Conservation (phyloP, 805 yeast species). For the Saturnispora serradocipensis region DNA sequence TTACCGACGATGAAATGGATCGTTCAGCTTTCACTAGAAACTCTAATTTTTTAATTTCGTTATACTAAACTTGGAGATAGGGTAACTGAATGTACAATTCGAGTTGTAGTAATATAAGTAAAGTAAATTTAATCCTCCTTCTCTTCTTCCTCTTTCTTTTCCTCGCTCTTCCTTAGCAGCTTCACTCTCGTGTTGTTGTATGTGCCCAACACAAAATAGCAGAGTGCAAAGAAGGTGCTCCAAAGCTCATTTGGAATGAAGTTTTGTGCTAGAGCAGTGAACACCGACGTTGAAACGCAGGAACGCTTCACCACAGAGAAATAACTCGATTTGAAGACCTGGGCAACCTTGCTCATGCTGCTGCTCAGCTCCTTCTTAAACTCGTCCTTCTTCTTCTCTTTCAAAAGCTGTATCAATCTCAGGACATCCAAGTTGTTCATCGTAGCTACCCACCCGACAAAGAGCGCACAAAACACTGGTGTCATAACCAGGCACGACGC, state of each 20-base stretch:
- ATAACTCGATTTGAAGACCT: slow-evolving; percentile 35
- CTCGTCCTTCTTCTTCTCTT: slow-evolving; percentile 2
- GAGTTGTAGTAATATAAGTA: background rate
- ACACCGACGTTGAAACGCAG: slow-evolving; percentile 43
- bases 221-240: slow-evolving; percentile 53
- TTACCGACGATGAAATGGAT: no score
- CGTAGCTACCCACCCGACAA: slow-evolving; percentile 43
- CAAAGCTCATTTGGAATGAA: slow-evolving; percentile 49
- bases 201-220: slow-evolving; percentile 53
- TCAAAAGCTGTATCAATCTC: background rate
- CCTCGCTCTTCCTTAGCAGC: background rate
- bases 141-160: background rate
- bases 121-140: background rate
- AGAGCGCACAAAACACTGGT: slow-evolving; percentile 41
- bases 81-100: no score
- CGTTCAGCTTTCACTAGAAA: no score
- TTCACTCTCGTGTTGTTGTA: slow-evolving; percentile 51
- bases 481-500: slow-evolving; percentile 46
- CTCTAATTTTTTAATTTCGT: no score
- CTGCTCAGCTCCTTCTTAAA: slow-evolving; percentile 11
- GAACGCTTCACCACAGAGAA: slow-evolving; percentile 41
- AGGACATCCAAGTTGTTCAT: slow-evolving; percentile 29
- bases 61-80: no score
- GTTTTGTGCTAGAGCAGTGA: slow-evolving; percentile 47
- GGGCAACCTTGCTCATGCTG: slow-evolving; percentile 10